Base-by-base conservation (phyloP, 2,329 filamentous ascomycete species). In the Arthroderma sp. region DNA sequence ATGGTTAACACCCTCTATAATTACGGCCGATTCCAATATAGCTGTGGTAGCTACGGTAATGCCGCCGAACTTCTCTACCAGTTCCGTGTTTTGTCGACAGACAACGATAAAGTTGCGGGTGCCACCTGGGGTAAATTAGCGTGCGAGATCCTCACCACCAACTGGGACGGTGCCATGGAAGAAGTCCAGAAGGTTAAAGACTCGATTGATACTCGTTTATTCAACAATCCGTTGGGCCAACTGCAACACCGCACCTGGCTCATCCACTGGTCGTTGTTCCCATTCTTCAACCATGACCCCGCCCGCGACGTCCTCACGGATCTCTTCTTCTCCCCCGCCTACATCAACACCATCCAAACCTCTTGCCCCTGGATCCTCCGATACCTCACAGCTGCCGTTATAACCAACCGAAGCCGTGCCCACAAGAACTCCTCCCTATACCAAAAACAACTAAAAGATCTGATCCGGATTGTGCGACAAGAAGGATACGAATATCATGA, bases 331-430 rank as follows among this genome's bases (percentile, higher is more conserved):
- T 93, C 84, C 52, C 84, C 88, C 53, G 78, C 86, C 57, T 98
- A 86, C 75, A 98, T 98, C 79, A 98, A 96, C 78, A 96, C 89
- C 58, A 95, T 98, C 66, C 91, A 98, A 76, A 95, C 91, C 48
- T 83, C 81, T 58, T 95, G 87, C 74, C 89, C 91, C 5, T 98
- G 91, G 91, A 80, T 94, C 52, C 75, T 98, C 58, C 82, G 91
- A 56, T 98, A 98, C 69, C 77, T 98, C 48, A 81, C 87, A 49
- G 88, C 87, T 41, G 85, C 89, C 54, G 89, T 98, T 58, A 94
- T 98, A 66, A 94, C 88, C 51, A 91, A 89, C 71, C 85, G 86
- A 49, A 80, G 74, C 63, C 82, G 86, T 53, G 75, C 78, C 38
- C 82, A 87, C 63, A 94, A 91, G 60, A 65, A 60, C 71, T 84